Evolutionary conservation across 1,284 basidiomycete genomes (phyloP).

Genomic region (Ustilago xerochloae): DNA sequence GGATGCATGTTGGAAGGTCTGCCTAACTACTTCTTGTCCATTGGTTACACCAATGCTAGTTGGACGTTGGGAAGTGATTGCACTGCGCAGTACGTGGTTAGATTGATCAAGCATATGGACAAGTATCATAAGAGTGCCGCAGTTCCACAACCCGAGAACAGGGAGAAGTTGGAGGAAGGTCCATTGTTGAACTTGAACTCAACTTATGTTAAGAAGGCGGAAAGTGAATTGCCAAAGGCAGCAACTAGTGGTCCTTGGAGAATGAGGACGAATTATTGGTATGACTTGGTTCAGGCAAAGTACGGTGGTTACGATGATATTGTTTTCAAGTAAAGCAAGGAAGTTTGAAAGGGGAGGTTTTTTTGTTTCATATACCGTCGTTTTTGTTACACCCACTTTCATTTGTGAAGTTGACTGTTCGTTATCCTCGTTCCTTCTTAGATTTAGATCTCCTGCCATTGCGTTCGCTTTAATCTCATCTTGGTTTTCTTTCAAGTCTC

Average conservation of each 20-base stretch:
- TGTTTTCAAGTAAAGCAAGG: slow-evolving; percentile 32
- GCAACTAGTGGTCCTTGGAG: slow-evolving; percentile 54
- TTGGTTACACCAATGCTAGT: slow-evolving; percentile 67
- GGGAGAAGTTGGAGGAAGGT: slow-evolving; percentile 22
- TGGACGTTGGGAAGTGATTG: slow-evolving; percentile 66
- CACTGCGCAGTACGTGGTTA: slow-evolving; percentile 56
- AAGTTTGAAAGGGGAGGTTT: no score
- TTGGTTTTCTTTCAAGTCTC: no score
- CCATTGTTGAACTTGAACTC: slow-evolving; percentile 63
- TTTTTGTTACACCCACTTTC: neutral
- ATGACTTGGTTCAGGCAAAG: slow-evolving; percentile 53
- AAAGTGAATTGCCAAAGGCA: slow-evolving; percentile 58
- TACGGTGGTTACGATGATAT: slow-evolving; percentile 43
- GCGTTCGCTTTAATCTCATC: no score
- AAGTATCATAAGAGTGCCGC: slow-evolving; percentile 45
- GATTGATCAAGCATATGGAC: slow-evolving; percentile 57
- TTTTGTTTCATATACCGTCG: neutral
- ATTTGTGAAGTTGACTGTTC: no score
- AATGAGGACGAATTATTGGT: slow-evolving; percentile 56
- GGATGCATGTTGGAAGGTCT: slow-evolving; percentile 65
- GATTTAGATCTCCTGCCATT: no score
- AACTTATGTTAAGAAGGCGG: slow-evolving; percentile 62
- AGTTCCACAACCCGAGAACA: slow-evolving; percentile 23
- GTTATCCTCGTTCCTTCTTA: no score
- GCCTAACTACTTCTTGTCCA: slow-evolving; percentile 59